A percentile compares a stretch with the other conserved stretches of the same genome.
phyloP scores from a whole-genome alignment of 257 asterid genomes.

The Lithospermum erythrorhizon region DNA sequence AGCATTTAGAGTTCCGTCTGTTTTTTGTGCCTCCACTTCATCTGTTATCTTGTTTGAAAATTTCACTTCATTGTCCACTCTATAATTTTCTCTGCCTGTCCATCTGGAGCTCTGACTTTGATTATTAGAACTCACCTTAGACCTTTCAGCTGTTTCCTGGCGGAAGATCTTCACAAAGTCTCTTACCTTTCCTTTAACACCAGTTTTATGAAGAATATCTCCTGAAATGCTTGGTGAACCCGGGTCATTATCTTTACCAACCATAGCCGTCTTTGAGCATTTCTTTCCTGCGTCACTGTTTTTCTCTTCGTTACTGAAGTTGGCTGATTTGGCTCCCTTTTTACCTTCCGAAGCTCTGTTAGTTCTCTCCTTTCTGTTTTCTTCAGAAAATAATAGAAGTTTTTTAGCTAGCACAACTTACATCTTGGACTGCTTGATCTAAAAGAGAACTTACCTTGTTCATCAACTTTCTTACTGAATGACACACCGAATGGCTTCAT shows the following conservation, averaged over 20 bases:
- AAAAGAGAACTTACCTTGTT: slow-evolving; percentile 27
- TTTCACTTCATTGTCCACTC: slow-evolving; percentile 25
- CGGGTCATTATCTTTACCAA: slow-evolving; percentile 15
- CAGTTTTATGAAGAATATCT: slow-evolving; percentile 18
- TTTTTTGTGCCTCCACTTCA: slow-evolving; percentile 15
- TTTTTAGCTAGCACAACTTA: background rate
- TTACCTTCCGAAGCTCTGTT: slow-evolving; percentile 15
- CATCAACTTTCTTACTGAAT: slow-evolving; percentile 19
- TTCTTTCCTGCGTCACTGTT: slow-evolving; percentile 17
- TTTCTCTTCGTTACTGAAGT: slow-evolving; percentile 23
- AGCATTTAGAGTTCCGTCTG: slow-evolving; percentile 30
- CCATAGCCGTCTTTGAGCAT: slow-evolving; percentile 15
- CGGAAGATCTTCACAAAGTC: slow-evolving; percentile 70
- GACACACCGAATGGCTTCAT: slow-evolving; percentile 20
- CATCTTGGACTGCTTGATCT: background rate
- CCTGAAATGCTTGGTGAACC: slow-evolving; percentile 15
- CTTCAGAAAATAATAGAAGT: slow-evolving; percentile 18
- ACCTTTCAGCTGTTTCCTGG: slow-evolving; percentile 30
- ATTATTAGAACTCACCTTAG: slow-evolving; percentile 20
- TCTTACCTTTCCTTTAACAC: slow-evolving; percentile 54
- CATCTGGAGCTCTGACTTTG: slow-evolving; percentile 36
- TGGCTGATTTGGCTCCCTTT: slow-evolving; percentile 13
- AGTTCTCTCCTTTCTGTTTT: slow-evolving; percentile 19
- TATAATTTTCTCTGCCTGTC: slow-evolving; percentile 19
- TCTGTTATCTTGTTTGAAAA: slow-evolving; percentile 20